Base-by-base conservation (phyloP, 306 rosid genomes). In the Vigna unguiculata region DNA sequence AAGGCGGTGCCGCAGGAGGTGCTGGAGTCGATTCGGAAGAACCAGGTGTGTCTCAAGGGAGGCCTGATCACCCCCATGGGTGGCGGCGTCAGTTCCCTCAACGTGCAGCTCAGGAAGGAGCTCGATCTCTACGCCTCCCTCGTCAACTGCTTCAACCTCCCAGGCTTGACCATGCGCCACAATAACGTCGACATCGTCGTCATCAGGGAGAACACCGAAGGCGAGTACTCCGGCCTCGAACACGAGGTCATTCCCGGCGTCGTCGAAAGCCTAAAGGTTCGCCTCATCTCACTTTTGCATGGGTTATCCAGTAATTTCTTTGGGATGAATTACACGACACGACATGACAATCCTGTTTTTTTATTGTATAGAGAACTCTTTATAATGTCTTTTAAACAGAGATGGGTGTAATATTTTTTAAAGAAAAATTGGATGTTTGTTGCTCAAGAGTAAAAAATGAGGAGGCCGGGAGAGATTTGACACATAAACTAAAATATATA, bases 221-320 rank as follows among this genome's bases (percentile, higher is more conserved):
- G 96, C 0, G 96, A 90, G 59, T 90, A 90, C 74, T 46, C 96
- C 1, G 96, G 96, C 4, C 86, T 88, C 30, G 96, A 90, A 73
- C 96, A 90, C 21, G 92, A 90, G 88, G 92, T 90, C 16, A 79
- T 90, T 68, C 96, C 96, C 0, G 96, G 96, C 20, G 92, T 90
- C 21, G 92, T 90, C 5, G 96, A 90, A 81, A 90, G 96, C 85
- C 96, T 90, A 10, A 88, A 90, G 92, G 96, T 91, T 3, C 4
- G 2, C 1, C 10, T 1, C 2, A 9, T 7, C 40, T 28, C 24
- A n/a, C 10, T n/a, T 49, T 49, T 9, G n/a, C 8, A 19, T 53
- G 24, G 5, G 3, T 8, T 53, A 53, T 20, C 14, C 48, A 43
- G 1, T 41, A 2, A 9, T 9, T 41, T 10, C 14, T 9, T 41